phyloP scores from a whole-genome alignment of 1,284 basidiomycete genomes.

The Moesziomyces antarcticus region DNA sequence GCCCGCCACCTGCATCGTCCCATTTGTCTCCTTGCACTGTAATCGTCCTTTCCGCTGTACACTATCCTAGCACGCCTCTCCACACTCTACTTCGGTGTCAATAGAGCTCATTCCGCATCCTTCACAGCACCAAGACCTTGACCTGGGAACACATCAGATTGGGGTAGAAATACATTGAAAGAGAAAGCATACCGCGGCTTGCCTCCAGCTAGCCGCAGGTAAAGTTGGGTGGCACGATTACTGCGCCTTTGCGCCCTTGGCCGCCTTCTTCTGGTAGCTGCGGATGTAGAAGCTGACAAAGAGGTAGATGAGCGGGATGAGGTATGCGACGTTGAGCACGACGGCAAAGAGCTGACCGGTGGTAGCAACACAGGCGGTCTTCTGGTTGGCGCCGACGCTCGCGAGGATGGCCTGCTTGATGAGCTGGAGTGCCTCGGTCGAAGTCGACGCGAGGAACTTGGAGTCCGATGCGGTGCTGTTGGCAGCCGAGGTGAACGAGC shows the following conservation, averaged over 20 bases:
- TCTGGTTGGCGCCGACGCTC: constrained; percentile 9
- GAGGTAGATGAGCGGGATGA: constrained; percentile 55
- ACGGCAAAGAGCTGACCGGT: constrained; percentile 48
- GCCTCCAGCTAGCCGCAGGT: not conserved
- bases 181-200: not conserved
- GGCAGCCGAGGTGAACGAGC: constrained; percentile 13
- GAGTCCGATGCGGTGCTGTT: constrained; percentile 6
- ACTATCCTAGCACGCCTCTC: not conserved
- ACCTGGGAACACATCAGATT: not conserved
- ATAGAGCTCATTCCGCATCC: not conserved
- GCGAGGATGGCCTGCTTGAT: constrained; percentile 25
- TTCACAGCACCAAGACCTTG: not conserved
- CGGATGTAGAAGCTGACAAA: constrained; percentile 59
- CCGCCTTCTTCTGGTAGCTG: constrained; percentile 49
- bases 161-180: not conserved
- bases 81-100: not conserved
- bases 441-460: constrained; percentile 6
- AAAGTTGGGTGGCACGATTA: constrained; percentile 2
- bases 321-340: constrained; percentile 46
- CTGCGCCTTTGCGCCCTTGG: constrained; percentile 37
- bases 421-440: constrained; percentile 24
- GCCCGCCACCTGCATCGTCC: not conserved
- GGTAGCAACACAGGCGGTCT: constrained; percentile 33
- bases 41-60: not conserved
- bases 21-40: not conserved